Conservation (phyloP, 768 basidiomycete species). For the Phaeotremella skinneri region DNA sequence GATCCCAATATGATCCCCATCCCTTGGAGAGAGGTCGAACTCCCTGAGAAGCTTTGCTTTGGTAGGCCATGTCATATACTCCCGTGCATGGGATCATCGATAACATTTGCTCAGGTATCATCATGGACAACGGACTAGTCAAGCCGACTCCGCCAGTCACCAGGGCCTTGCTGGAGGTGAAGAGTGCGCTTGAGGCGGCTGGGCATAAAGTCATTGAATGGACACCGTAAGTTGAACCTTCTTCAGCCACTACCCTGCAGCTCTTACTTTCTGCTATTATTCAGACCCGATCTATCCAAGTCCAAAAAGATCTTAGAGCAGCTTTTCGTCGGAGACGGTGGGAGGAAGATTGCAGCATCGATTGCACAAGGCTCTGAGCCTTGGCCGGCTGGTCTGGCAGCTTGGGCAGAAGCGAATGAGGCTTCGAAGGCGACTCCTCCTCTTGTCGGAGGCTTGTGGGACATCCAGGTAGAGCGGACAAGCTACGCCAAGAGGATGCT, state of each 20-base stretch:
- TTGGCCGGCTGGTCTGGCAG: constrained; percentile 17
- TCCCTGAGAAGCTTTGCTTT: too few relatives aligned
- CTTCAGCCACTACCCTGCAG: too few relatives aligned
- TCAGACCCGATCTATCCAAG: too few relatives aligned
- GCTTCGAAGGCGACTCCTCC: constrained; percentile 15
- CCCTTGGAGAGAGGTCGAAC: constrained; percentile 7
- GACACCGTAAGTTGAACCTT: too few relatives aligned
- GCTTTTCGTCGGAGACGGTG: constrained; percentile 35
- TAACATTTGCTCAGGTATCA: neutral
- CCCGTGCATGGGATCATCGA: neutral
- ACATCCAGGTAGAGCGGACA: constrained; percentile 23
- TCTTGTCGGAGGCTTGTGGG: constrained; percentile 33
- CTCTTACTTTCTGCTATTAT: too few relatives aligned
- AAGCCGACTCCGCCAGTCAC: neutral
- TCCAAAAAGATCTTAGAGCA: constrained; percentile 19
- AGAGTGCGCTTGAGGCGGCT: neutral
- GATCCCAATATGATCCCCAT: constrained; percentile 3
- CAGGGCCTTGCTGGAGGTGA: neutral
- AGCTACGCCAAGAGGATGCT: constrained; percentile 22
- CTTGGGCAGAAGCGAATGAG: neutral
- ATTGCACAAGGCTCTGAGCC: constrained; percentile 24
- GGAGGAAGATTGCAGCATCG: constrained; percentile 20
- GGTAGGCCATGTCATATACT: neutral
- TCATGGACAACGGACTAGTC: constrained; percentile 6
- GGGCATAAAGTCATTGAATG: too few relatives aligned